phyloP scores from a whole-genome alignment of 1,139 yeast species.

The Suhomyces anneliseae region DNA sequence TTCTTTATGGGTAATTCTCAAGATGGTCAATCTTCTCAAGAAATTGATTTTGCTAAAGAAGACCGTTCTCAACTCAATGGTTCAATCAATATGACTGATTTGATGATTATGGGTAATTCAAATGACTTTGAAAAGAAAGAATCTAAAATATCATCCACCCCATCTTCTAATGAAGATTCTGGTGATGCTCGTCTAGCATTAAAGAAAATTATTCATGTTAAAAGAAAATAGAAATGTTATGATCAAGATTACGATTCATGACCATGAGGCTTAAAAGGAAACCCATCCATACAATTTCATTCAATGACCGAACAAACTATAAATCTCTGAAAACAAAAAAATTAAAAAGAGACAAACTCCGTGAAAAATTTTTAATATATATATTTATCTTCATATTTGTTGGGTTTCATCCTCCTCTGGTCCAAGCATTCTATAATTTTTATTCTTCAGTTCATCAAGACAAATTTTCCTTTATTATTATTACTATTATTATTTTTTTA shows the following conservation, averaged over 20 bases:
- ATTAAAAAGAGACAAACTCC: background rate
- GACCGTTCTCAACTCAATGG: conserved; percentile 6
- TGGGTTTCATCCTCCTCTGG: background rate
- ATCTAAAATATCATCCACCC: conserved; percentile 1
- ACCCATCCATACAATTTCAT: background rate
- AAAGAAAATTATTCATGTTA: conserved; percentile 40
- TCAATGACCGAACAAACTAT: background rate
- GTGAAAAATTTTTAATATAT: background rate
- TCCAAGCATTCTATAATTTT: background rate
- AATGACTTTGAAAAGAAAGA: conserved; percentile 2
- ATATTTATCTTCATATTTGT: background rate
- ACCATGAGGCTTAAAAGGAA: background rate
- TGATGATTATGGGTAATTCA: conserved; percentile 18
- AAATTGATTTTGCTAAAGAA: conserved; percentile 6
- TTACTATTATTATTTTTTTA: too few species aligned
- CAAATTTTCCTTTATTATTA: background rate
- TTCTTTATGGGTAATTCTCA: conserved; percentile 21
- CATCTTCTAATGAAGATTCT: conserved; percentile 27
- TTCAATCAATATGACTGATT: conserved; percentile 22
- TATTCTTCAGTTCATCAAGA: background rate
- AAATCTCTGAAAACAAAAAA: too few species aligned
- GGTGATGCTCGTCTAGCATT: conserved; percentile 46
- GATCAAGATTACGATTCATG: conserved; percentile 10
- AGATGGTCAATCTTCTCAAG: background rate
- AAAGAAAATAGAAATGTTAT: conserved; percentile 20